Base-by-base conservation (phyloP, 768 basidiomycete genomes). In the Leccinellum luteum region DNA sequence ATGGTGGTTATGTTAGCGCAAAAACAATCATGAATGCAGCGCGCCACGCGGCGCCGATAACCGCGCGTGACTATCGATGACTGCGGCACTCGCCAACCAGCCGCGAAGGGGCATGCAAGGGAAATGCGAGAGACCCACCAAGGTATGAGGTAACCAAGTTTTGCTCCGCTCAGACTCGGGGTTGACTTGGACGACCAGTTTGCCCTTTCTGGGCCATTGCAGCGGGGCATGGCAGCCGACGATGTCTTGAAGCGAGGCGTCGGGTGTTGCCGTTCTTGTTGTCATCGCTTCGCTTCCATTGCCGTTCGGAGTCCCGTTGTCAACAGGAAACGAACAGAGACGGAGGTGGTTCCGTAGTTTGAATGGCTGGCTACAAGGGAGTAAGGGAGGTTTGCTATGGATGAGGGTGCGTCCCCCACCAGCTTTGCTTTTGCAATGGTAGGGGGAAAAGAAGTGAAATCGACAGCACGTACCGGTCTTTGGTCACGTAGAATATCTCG, bases 171-270 rank as follows among this genome's bases (percentile, higher is more conserved):
- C 57, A 8, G 64, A 65, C 2, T 64, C 70, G 5, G 73, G 73
- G 62, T 84, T 84, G 51, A 82, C 69, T 56, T 76, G 73, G 30
- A 84, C 64, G 41, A 81, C 70, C 21, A 84, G 62, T 27, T 72
- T 71, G 38, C 81, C 82, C 48, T 73, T 70, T 34, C 63, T 55
- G 47, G 82, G 82, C 82, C 82, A 84, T 43, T 57, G 56, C 35
- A 23, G 23, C 19, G 52, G 49, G 28, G 55, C 68, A 38, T 57
- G 60, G 51, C n/a, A 68, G 45, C 52, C 62, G 32, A 64, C 60
- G 25, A 19, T 17, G 6, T 64, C 55, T 23, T 61, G 44, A 19
- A 55, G 52, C 2, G 47, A 45, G 5, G 43, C 17, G 4, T 19
- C 14, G 23, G 21, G 23, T 47, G 45, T 14, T 47, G 45, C 25